Conservation (phyloP, 345 rosid genomes). For the Dimocarpus longan region DNA sequence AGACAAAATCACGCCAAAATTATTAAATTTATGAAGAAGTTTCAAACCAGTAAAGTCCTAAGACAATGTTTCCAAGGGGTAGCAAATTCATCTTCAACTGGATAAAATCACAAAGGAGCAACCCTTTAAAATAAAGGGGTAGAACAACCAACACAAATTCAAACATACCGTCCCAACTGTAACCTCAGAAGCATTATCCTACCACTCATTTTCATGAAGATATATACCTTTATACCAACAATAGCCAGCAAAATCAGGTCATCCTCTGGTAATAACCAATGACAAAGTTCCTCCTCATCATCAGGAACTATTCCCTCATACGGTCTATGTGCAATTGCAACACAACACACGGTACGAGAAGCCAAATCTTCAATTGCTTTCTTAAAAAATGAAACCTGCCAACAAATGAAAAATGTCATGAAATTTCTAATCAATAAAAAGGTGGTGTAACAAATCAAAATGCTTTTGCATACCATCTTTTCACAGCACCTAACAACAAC, state of each 20-base stretch:
- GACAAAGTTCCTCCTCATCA: conserved; percentile 60
- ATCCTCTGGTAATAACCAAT: conserved; percentile 84
- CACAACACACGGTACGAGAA: conserved; percentile 80
- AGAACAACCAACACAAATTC: background rate
- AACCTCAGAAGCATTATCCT: background rate
- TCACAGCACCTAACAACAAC: background rate
- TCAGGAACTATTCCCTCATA: conserved; percentile 73
- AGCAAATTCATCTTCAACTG: too few relatives aligned
- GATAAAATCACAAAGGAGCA: background rate
- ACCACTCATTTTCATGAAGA: background rate
- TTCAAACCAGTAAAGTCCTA: too few relatives aligned
- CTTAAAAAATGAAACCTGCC: conserved; percentile 55
- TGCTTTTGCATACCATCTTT: background rate
- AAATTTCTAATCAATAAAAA: background rate
- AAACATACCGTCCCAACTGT: background rate
- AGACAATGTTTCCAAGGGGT: too few relatives aligned
- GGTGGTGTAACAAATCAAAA: background rate
- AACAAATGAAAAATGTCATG: conserved; percentile 13
- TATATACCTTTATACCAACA: conserved; percentile 82
- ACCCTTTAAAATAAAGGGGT: background rate
- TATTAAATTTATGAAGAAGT: too few relatives aligned
- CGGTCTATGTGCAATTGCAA: conserved; percentile 81
- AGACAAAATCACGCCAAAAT: too few relatives aligned
- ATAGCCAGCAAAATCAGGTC: conserved; percentile 88
- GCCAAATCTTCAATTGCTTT: conserved; percentile 83